Evolutionary conservation across 2,329 filamentous ascomycete species (phyloP).

Genomic region (Chrysosporium queenslandicum): DNA sequence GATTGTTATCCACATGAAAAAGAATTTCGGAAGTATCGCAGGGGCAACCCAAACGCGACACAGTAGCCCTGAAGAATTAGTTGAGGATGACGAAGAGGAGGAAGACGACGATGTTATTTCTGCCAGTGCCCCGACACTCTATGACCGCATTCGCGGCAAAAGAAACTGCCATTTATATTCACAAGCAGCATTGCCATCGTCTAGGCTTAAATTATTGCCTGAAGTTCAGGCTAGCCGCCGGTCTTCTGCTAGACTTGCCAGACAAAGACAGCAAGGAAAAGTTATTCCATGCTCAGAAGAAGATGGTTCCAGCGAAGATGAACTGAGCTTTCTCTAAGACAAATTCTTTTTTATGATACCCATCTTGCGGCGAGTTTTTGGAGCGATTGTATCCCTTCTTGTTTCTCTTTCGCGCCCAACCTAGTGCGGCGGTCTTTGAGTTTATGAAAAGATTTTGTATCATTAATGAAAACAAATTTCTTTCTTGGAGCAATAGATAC

Average conservation of each 20-base stretch:
- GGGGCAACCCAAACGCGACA: neutral
- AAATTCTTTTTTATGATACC: neutral
- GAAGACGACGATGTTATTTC: conserved; percentile 14
- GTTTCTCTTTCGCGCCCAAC: neutral
- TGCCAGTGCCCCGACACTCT: conserved; percentile 6
- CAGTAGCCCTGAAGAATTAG: neutral
- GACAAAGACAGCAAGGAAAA: neutral
- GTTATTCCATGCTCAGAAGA: conserved; percentile 5
- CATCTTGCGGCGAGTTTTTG: neutral
- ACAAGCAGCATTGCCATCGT: neutral
- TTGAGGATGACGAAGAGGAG: neutral
- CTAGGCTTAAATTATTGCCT: neutral
- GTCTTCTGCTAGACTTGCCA: neutral
- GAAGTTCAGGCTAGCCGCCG: neutral
- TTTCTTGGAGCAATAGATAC: too few relatives aligned
- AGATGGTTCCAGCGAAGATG: conserved; percentile 13
- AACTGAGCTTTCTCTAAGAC: conserved; percentile 16
- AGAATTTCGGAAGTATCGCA: neutral
- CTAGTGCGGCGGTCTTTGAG: neutral
- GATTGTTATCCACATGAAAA: conserved; percentile 3
- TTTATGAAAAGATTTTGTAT: neutral
- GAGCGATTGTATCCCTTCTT: neutral
- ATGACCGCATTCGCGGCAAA: conserved; percentile 1
- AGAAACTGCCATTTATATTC: conserved; percentile 1
- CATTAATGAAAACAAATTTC: too few relatives aligned